Evolutionary conservation across 2,329 filamentous ascomycete species (phyloP), one percentile per base, ranked within the genome.

Genomic region (Fusarium lyarnte): DNA sequence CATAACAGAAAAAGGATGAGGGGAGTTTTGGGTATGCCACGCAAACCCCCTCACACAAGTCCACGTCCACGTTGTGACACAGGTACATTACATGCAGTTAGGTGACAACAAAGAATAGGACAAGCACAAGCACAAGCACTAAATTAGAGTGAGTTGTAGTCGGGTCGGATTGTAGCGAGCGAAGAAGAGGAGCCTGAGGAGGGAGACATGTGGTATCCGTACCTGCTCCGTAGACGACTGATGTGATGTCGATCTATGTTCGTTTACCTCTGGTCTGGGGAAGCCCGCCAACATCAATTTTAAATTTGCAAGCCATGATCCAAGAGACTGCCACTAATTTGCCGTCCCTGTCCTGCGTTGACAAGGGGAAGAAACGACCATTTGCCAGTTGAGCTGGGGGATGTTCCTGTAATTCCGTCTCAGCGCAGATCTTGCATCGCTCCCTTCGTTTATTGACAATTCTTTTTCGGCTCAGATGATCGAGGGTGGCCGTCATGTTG

Each of bases 301-400:
- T 76, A 77, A 78, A 69, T 71, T 77, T 74, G 66, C 77, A 78
- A 78, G 76, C 76, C 74, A 78, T 75, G 75, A 77, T 78, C 61
- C 74, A 74, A 70, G 68, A 62, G 54, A 51, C 58, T 43, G 63
- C 54, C 61, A 66, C 64, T 78, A 78, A 77, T 78, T 78, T 76
- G 61, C 74, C 63, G 72, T 67, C 55, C 74, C 70, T 73, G 58
- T 54, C 52, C 64, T 61, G 65, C 51, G 57, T 65, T 69, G 74
- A 73, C 72, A 55, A 62, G 73, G 64, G 67, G 57, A 53, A 31
- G 42, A 69, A 64, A 54, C 61, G 51, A 36, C 65, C 49, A 67
- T 45, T 58, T 61, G 54, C 41, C 42, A 49, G 36, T 36, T 39
- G 46, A 69, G 51, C 57, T 45, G 53, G 25, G 29, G 49, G 38